Evolutionary conservation across 2,329 filamentous ascomycete species (phyloP).

Genomic region (Xylariaceae sp.): DNA sequence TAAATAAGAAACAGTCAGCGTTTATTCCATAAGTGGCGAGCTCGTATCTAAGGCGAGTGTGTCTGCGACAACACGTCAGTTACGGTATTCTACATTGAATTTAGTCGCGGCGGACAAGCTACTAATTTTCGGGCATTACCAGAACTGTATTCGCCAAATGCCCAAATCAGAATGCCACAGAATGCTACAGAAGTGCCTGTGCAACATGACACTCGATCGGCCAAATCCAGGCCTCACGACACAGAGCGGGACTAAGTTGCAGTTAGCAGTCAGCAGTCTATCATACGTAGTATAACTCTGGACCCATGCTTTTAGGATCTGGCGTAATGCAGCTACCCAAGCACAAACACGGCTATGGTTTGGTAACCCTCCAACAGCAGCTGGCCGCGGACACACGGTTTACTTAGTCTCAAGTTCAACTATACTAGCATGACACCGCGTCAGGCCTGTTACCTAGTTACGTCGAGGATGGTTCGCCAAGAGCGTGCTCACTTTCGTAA

Average conservation of each 20-base stretch:
- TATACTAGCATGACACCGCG: background rate
- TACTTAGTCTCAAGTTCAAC: too few species aligned
- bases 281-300: constrained; percentile 8
- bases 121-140: constrained; percentile 21
- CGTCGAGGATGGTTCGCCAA: background rate
- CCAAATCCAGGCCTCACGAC: constrained; percentile 6
- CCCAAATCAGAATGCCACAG: constrained; percentile 15
- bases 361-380: constrained; percentile 5
- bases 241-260: constrained; percentile 11
- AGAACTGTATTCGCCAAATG: constrained; percentile 8
- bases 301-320: background rate
- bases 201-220: constrained; percentile 15
- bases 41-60: background rate
- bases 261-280: constrained; percentile 5
- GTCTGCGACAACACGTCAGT: background rate
- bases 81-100: background rate
- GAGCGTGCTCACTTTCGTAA: background rate
- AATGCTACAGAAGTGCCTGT: constrained; percentile 1
- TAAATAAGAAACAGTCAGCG: too few species aligned
- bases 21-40: too few species aligned
- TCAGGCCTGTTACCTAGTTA: background rate
- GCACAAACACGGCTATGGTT: background rate
- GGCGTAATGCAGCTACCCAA: constrained; percentile 3
- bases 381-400: too few species aligned
- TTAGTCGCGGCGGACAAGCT: background rate